Evolutionary conservation across 2,329 filamentous ascomycete species (phyloP), one percentile per base, ranked within the genome.

Genomic region (Monosporascus sp.): DNA sequence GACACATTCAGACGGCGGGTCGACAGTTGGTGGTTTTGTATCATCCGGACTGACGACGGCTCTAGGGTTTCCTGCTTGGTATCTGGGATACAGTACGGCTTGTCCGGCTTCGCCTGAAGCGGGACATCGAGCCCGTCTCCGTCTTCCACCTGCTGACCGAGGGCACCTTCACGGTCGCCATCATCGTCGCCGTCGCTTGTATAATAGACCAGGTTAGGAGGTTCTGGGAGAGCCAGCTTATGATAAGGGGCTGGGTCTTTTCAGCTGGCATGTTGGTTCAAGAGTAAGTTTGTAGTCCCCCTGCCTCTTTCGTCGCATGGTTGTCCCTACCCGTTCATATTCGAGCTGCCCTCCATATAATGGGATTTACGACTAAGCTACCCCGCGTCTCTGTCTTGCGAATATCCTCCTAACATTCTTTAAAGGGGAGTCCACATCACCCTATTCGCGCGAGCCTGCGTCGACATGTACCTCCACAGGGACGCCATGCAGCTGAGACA

Each of bases 41-140:
- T 6, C 41, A 15, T 11, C 7, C 40, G 22, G 38, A 40, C 50
- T 58, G 41, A 58, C 43, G n/a, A 9, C 1, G 2, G 44, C 48
- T 37, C 40, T 40, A 58, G 56, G 52, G 46, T 44, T 24, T 50
- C 8, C 38, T 57, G 20, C 50, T 58, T n/a, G 51, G 49, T 43
- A 14, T 55, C 14, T 58, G 56, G 56, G 51, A 58, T 20, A 48
- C 49, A 35, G 56, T 51, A 38, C 52, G 55, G n/a, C 56, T 58
- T 18, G 48, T 57, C 46, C 51, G 52, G 18, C 28, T 55, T 7
- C 44, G 55, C 24, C 50, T 51, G 37, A 55, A 53, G 35, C 51
- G 50, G 7, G 47, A 50, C 31, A 43, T 38, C 24, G 55, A 57
- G 22, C 28, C 41, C 14, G 51, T 58, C 49, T 58, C 56, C 8